Base-by-base conservation (phyloP, 176 grass and related monocot species). In the Areca catechu region DNA sequence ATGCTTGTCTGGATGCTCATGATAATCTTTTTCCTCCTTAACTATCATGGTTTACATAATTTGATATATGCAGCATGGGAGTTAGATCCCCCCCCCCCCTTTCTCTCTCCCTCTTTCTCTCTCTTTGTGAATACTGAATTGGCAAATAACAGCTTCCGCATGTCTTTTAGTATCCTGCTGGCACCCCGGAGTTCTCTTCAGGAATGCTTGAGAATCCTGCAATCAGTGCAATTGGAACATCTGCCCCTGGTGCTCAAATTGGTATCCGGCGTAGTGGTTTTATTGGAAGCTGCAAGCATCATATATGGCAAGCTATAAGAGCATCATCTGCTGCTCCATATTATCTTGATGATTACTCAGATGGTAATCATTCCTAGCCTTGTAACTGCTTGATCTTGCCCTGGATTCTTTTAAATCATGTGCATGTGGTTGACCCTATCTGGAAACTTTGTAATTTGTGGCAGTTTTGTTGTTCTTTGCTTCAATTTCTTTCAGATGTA, bases 261-360 rank as follows among this genome's bases (percentile, higher is more conserved):
- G 76, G 82, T 69, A 67, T 77, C 63, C 82, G 85, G 71, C 86
- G 87, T 67, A 83, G 77, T 72, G 93, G 78, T 77, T 97, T 75
- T 58, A 97, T 97, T 79, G 93, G 93, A 18, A 97, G 93, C 71
- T 97, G 93, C 79, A 97, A 97, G 80, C 83, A 97, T 72, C 76
- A 52, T 0, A 29, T 91, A 74, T 97, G 93, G 93, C 78, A 97
- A 79, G 93, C 93, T 24, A 84, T 97, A 79, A 86, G 87, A 79
- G 93, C 93, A 63, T 97, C 93, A 15, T 97, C 93, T 82, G 93
- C 93, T 52, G 93, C 93, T 77, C 93, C 93, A 49, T 97, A 97
- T 82, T 97, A 97, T 82, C 72, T 97, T 65, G 93, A 97, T 74
- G 93, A 97, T 91, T 97, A 77, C 50, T 82, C 93, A 61, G 93